Conservation (phyloP, 2,329 filamentous ascomycete species). For the Sporothrix brasiliensis region DNA sequence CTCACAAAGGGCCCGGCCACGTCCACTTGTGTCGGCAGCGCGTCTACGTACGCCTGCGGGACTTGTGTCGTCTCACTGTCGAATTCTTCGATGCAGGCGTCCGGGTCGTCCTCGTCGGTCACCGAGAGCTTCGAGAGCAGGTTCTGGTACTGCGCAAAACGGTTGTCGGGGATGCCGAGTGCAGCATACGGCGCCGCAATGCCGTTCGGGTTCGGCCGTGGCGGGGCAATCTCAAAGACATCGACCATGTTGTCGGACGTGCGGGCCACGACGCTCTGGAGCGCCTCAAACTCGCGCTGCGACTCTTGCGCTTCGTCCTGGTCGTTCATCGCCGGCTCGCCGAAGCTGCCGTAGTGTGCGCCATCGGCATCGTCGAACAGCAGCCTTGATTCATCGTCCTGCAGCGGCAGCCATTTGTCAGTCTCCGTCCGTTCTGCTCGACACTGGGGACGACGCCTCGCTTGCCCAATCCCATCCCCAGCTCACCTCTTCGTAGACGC, state of each 20-base stretch:
- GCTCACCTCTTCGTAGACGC: constrained; percentile 59
- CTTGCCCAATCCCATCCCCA: neutral
- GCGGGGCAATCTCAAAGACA: constrained; percentile 66
- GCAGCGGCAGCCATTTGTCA: neutral
- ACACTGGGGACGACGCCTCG: neutral
- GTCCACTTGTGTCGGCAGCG: constrained; percentile 46
- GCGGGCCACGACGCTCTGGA: constrained; percentile 65
- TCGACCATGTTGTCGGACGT: constrained; percentile 70
- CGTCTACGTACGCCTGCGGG: constrained; percentile 44
- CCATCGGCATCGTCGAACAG: constrained; percentile 64
- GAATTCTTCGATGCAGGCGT: constrained; percentile 53
- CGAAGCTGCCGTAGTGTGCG: constrained; percentile 65
- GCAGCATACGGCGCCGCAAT: constrained; percentile 49
- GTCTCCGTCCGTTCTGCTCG: neutral
- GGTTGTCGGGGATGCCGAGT: constrained; percentile 59
- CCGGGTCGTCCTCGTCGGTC: constrained; percentile 49
- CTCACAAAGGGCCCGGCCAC: constrained; percentile 56
- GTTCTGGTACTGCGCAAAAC: constrained; percentile 62
- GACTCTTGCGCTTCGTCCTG: constrained; percentile 64
- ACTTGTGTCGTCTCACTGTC: constrained; percentile 3
- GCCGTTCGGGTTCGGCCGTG: constrained; percentile 47
- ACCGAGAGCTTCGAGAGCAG: constrained; percentile 62
- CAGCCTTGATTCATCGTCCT: constrained; percentile 62
- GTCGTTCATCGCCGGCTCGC: constrained; percentile 56
- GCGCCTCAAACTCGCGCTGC: constrained; percentile 65